Percentiles rank a stretch among this genome's conserved stretches.
phyloP scores from a whole-genome alignment of 2,329 filamentous ascomycete species.

The Talaromyces sp. region DNA sequence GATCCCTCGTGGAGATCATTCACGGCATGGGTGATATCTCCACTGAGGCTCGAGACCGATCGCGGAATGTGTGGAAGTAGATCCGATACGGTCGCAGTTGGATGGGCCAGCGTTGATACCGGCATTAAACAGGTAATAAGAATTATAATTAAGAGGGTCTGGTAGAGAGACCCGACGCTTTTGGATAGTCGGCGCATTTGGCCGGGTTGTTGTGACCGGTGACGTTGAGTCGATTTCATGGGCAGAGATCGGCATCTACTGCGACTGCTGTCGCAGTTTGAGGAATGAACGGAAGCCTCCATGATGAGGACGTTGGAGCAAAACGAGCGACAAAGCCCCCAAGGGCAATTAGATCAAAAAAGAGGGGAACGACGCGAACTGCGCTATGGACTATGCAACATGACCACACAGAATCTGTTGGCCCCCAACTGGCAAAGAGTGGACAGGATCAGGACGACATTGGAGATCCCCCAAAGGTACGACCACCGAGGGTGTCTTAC shows the following conservation, averaged over 20 bases:
- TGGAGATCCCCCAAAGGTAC: not conserved
- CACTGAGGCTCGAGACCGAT: constrained; percentile 19
- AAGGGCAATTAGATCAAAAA: constrained; percentile 7
- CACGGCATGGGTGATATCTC: constrained; percentile 14
- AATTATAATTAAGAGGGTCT: constrained; percentile 28
- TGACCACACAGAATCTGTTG: constrained; percentile 1
- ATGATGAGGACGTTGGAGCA: constrained; percentile 4
- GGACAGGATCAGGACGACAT: constrained; percentile 2
- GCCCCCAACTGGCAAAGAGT: not conserved
- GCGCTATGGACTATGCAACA: constrained; percentile 11
- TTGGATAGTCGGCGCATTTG: not conserved
- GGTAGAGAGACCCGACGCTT: constrained; percentile 6
- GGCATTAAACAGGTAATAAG: constrained; percentile 20
- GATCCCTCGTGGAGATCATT: constrained; percentile 2
- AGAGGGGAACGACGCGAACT: constrained; percentile 8
- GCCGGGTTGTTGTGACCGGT: constrained; percentile 6
- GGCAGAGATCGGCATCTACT: constrained; percentile 8
- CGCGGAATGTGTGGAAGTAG: constrained; percentile 2
- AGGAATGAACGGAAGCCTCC: constrained; percentile 3
- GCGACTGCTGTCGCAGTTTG: constrained; percentile 6
- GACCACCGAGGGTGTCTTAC: too few species aligned
- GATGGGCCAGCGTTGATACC: constrained; percentile 14
- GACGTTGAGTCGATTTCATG: not conserved
- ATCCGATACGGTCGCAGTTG: constrained; percentile 6
- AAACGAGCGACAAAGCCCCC: constrained; percentile 17